Evolutionary conservation across 2,329 filamentous ascomycete genomes (phyloP).

Genomic region (Coniochaeta sp.): DNA sequence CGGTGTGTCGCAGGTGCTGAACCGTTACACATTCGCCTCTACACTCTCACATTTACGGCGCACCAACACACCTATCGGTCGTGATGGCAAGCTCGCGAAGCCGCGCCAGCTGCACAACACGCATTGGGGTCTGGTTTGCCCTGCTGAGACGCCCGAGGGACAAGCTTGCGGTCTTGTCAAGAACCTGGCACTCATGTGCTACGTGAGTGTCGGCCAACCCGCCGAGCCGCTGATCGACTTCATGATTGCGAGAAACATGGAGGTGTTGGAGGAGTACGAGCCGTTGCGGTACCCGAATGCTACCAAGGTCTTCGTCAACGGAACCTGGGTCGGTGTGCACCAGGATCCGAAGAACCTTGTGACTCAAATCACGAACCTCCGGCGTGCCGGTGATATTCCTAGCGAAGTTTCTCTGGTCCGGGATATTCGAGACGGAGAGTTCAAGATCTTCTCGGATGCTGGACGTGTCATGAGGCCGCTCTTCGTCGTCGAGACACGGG

Average conservation of each 20-base stretch:
- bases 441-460: slow-evolving; percentile 97
- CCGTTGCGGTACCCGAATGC: slow-evolving; percentile 78
- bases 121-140: slow-evolving; percentile 96
- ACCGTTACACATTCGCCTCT: slow-evolving; percentile 95
- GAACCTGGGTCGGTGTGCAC: slow-evolving; percentile 95
- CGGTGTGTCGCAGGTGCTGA: slow-evolving; percentile 95
- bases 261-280: slow-evolving; percentile 92
- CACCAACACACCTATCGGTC: slow-evolving; percentile 94
- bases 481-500: slow-evolving; percentile 88
- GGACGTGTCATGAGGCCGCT: slow-evolving; percentile 90
- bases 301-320: slow-evolving; percentile 97
- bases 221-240: slow-evolving; percentile 88
- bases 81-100: slow-evolving; percentile 97
- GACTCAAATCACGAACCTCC: slow-evolving; percentile 66
- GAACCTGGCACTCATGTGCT: slow-evolving; percentile 96
- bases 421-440: slow-evolving; percentile 94
- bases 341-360: slow-evolving; percentile 83
- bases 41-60: slow-evolving; percentile 93
- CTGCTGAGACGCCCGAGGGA: slow-evolving; percentile 94
- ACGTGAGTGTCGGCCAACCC: slow-evolving; percentile 90
- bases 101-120: slow-evolving; percentile 97
- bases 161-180: slow-evolving; percentile 98
- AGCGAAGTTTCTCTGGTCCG: slow-evolving; percentile 91
- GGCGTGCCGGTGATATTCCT: slow-evolving; percentile 75
- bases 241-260: slow-evolving; percentile 94